Evolutionary conservation across 805 yeast species (phyloP).

Genomic region (Pichia pseudocactophila): DNA sequence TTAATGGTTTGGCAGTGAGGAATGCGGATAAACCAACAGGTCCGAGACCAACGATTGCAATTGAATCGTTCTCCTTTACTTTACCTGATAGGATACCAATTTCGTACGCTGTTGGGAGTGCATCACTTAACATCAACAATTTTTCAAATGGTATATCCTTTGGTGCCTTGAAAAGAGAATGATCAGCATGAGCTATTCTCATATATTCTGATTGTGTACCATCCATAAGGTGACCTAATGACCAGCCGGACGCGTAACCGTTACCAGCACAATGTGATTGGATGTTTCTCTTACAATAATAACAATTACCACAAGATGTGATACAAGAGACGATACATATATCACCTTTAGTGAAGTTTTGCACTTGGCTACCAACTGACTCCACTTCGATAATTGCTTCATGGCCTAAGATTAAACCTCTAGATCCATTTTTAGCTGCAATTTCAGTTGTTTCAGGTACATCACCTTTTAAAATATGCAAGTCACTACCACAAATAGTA

Average conservation of each 20-base stretch:
- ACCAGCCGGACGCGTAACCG: conserved; percentile 39
- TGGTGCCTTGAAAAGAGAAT: conserved; percentile 30
- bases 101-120: conserved; percentile 60
- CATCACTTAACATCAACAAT: conserved; percentile 52
- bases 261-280: conserved; percentile 50
- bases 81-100: conserved; percentile 54
- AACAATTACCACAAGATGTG: conserved; percentile 52
- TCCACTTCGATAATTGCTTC: conserved; percentile 51
- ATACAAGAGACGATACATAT: conserved; percentile 57
- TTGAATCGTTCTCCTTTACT: conserved; percentile 45
- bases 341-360: conserved; percentile 45
- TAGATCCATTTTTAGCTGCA: conserved; percentile 15
- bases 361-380: conserved; percentile 41
- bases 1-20: conserved; percentile 41
- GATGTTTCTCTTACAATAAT: conserved; percentile 43
- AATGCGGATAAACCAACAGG: conserved; percentile 62
- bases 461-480: conserved; percentile 54
- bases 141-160: conserved; percentile 32
- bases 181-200: conserved; percentile 43
- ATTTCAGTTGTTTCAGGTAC: conserved; percentile 43
- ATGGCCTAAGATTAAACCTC: conserved; percentile 43
- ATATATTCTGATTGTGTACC: conserved; percentile 62
- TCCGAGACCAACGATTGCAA: conserved; percentile 60
- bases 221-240: conserved; percentile 47
- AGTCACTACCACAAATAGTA: conserved; percentile 59